These are phyloP conservation scores for Lepiota brunneoincarnata DNA, from an alignment of 768 basidiomycete species.

Conservation along the genomic window DNA sequence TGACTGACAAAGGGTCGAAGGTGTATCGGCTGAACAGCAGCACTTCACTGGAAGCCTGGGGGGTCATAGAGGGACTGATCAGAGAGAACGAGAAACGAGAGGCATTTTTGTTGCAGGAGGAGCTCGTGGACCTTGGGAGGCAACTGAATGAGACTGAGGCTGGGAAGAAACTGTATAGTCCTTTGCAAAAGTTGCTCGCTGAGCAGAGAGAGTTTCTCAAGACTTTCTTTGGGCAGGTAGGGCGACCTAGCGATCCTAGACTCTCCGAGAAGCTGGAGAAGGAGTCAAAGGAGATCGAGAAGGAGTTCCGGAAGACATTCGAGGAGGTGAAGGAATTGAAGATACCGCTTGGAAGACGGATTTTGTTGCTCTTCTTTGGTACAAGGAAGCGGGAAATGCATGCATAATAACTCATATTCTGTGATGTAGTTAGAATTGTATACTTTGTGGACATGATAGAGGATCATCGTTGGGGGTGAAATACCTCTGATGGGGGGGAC, in stretches of 20 bases:
- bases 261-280: not conserved
- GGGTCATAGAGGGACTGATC: constrained; percentile 13
- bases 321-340: constrained; percentile 8
- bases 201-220: constrained; percentile 1
- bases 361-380: constrained; percentile 1
- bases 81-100: constrained; percentile 1
- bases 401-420: not conserved
- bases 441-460: no score
- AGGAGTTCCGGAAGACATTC: constrained; percentile 1
- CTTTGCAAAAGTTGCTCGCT: constrained; percentile 1
- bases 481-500: no score
- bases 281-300: not conserved
- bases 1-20: constrained; percentile 36
- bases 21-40: constrained; percentile 29
- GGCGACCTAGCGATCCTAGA: not conserved
- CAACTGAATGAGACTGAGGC: constrained; percentile 10
- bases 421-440: no score
- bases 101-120: constrained; percentile 6
- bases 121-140: constrained; percentile 8
- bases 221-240: not conserved
- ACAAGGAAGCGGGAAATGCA: not conserved
- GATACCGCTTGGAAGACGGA: constrained; percentile 1
- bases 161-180: constrained; percentile 4
- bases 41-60: constrained; percentile 29
- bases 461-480: no score